Evolutionary conservation across 768 basidiomycete genomes (phyloP).

Genomic region (Hortiboletus campestris): DNA sequence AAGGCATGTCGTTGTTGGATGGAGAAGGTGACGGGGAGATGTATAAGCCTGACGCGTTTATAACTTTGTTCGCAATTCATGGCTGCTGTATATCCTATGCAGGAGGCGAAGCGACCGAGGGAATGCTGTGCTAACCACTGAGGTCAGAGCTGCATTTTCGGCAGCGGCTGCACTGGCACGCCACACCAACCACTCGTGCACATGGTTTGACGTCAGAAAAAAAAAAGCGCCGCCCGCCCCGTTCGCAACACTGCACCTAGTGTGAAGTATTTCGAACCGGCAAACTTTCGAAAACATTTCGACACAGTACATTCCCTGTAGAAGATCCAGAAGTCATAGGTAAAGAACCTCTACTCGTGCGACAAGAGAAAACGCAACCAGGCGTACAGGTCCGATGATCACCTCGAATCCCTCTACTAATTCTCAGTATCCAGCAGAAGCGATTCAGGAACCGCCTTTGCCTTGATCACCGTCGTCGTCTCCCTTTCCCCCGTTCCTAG

Average conservation of each 20-base stretch:
- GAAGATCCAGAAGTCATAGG: not conserved
- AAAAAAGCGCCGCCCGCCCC: no score
- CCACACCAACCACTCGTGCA: not conserved
- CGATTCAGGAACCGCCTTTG: conserved; percentile 2
- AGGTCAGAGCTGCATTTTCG: not conserved
- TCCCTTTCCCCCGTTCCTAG: not conserved
- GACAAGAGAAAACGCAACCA: not conserved
- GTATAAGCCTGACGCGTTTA: not conserved
- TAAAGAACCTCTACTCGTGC: not conserved
- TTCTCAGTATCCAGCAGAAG: not conserved
- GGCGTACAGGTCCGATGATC: not conserved
- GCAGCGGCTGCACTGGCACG: not conserved
- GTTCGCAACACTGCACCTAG: not conserved
- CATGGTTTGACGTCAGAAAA: not conserved
- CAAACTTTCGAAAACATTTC: not conserved
- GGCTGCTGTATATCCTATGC: not conserved
- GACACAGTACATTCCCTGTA: not conserved
- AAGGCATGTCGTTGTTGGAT: not conserved
- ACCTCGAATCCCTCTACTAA: not conserved
- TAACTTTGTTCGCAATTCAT: not conserved
- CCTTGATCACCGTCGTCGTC: not conserved
- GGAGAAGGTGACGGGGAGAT: not conserved
- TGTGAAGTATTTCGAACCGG: not conserved
- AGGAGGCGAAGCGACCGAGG: not conserved
- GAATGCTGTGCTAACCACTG: not conserved